A percentile compares a stretch with the other conserved stretches of the same genome.
Evolutionary conservation across 2,329 filamentous ascomycete species (phyloP).

Genomic region (Penicillium brasilianum): DNA sequence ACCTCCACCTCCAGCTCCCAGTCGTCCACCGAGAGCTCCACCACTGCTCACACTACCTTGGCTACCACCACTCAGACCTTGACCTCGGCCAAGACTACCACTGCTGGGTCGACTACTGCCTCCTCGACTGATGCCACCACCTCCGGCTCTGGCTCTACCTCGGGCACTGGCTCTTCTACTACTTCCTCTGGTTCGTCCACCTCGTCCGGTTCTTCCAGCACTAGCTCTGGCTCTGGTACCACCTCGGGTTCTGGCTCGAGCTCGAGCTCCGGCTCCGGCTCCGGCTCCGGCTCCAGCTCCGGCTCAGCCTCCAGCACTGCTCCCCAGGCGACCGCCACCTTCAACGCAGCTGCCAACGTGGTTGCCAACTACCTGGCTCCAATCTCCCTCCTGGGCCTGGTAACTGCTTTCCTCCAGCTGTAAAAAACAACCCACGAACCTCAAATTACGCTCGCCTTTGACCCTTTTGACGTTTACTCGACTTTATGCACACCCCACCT

Average conservation of each 20-base stretch:
- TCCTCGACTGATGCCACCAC: constrained; percentile 11
- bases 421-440: constrained; percentile 19
- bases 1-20: constrained; percentile 11
- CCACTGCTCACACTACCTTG: constrained; percentile 19
- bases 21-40: constrained; percentile 15
- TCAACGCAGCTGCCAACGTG: constrained; percentile 28
- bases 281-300: constrained; percentile 20
- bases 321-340: constrained; percentile 12
- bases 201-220: constrained; percentile 14
- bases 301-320: constrained; percentile 20
- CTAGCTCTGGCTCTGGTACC: constrained; percentile 21
- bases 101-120: constrained; percentile 7
- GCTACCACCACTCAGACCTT: constrained; percentile 21
- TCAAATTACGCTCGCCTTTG: not conserved
- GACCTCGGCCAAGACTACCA: constrained; percentile 17
- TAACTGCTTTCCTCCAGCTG: constrained; percentile 39
- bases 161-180: constrained; percentile 19
- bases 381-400: constrained; percentile 31
- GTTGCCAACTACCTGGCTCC: constrained; percentile 32
- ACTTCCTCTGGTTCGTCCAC: constrained; percentile 17
- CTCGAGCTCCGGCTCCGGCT: constrained; percentile 25
- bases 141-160: constrained; percentile 12
- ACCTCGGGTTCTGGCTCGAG: constrained; percentile 22
- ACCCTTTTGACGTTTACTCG: constrained; percentile 2
- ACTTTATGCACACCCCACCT: constrained; percentile 2